phyloP scores from a whole-genome alignment of 1,284 basidiomycete genomes.

The Chalciporus sp. region DNA sequence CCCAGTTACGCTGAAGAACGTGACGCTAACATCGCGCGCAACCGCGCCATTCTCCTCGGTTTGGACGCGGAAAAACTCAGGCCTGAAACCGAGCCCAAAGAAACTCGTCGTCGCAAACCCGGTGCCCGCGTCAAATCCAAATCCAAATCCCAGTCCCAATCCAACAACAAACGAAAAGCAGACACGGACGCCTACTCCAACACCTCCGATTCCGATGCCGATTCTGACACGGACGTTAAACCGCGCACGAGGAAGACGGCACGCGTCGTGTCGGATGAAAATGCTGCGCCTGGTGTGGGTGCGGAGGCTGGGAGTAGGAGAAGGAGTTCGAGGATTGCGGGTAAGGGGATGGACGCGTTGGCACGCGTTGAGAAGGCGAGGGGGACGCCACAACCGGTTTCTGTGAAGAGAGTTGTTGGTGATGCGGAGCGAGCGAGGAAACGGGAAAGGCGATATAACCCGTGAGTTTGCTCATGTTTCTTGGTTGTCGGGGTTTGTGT shows the following conservation, averaged over 20 bases:
- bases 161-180: constrained; percentile 21
- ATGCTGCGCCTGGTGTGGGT: constrained; percentile 10
- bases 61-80: constrained; percentile 46
- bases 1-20: constrained; percentile 50
- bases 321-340: constrained; percentile 65
- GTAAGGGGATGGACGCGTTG: constrained; percentile 55
- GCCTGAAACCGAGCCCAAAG: constrained; percentile 49
- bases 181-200: constrained; percentile 3
- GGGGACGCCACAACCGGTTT: constrained; percentile 37
- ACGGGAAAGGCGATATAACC: constrained; percentile 55
- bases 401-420: constrained; percentile 37
- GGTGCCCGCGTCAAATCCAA: neutral
- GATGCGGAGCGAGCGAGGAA: constrained; percentile 37
- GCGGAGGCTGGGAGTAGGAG: constrained; percentile 39
- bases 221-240: constrained; percentile 10
- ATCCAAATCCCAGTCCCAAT: neutral
- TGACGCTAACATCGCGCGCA: constrained; percentile 51
- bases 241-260: constrained; percentile 33
- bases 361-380: constrained; percentile 37
- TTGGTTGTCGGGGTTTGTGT: neutral
- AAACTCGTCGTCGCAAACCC: constrained; percentile 32
- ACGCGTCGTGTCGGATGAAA: constrained; percentile 32
- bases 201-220: constrained; percentile 1
- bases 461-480: constrained; percentile 49
- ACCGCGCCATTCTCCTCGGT: constrained; percentile 43